Evolutionary conservation across 192 early-diverging fungal genomes (phyloP), one percentile per base, ranked within the genome.

Genomic region (Oehlia diaphana): DNA sequence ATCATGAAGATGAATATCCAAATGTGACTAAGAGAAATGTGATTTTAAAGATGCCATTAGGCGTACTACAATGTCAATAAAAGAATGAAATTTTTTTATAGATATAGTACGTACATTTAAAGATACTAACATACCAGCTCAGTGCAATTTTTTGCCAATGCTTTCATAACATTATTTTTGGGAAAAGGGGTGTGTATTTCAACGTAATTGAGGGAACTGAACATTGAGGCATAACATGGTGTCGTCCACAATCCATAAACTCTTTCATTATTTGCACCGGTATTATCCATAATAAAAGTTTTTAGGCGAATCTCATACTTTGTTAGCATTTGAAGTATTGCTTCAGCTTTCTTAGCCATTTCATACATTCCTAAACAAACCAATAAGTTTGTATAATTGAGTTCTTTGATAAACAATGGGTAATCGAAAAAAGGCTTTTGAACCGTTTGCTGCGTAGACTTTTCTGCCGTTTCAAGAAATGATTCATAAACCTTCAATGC

Each of bases 311-410:
- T 44, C 21, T n/a, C 74, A 76, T 26, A 31, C 12, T 76, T 50
- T 63, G 74, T 39, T 63, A 76, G 13, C 74, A 76, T 76, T 64
- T 44, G 58, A 76, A 76, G 62, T 76, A 76, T 76, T 62, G 73
- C 16, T 13, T 74, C 58, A 62, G 62, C 58, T 6, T 37, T 53
- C 50, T 4, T n/a, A 49, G 53, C 10, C 8, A 26, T 53, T 61
- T 61, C n/a, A 33, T 53, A 13, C 23, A 7, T 35, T 28, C 21
- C 37, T 35, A 14, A 4, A 35, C 12, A 42, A 4, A 2, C 39
- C 37, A 76, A 49, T 62, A 76, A 16, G 62, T 63, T 76, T 19
- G 74, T 76, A 63, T 64, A 76, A 76, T 76, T 74, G 23, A 74
- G 73, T 74, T 74, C 58, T 61, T 74, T 74, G 23, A 74, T 21